phyloP scores from a whole-genome alignment of 2,329 filamentous ascomycete species.

The Drechslerella coelobrocha region DNA sequence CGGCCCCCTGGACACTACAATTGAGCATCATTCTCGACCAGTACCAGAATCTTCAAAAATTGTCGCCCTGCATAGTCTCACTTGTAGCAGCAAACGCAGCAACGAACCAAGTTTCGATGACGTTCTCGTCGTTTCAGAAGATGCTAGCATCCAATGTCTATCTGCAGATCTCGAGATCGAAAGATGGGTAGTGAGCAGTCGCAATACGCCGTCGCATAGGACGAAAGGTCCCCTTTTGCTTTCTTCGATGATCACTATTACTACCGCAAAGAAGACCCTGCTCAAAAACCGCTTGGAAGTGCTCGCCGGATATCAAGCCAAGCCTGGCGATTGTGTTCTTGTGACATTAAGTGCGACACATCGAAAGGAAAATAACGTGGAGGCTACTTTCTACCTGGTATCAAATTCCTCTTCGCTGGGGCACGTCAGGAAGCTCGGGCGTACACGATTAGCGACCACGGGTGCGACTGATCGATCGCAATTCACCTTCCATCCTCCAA shows the following conservation, averaged over 20 bases:
- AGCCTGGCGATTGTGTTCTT: slow-evolving; percentile 34
- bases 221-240: slow-evolving; percentile 38
- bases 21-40: slow-evolving; percentile 42
- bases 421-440: slow-evolving; percentile 34
- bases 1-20: slow-evolving; percentile 42
- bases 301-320: slow-evolving; percentile 39
- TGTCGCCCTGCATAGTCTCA: slow-evolving; percentile 27
- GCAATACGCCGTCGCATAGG: slow-evolving; percentile 46
- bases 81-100: slow-evolving; percentile 7
- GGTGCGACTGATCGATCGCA: slow-evolving; percentile 18
- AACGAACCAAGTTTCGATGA: slow-evolving; percentile 21
- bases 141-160: slow-evolving; percentile 44
- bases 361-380: slow-evolving; percentile 42
- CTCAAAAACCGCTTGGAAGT: slow-evolving; percentile 39
- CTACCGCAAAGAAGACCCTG: slow-evolving; percentile 41
- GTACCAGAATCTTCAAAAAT: slow-evolving; percentile 18
- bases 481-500: slow-evolving; percentile 37
- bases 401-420: slow-evolving; percentile 33
- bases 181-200: slow-evolving; percentile 47
- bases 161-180: slow-evolving; percentile 43
- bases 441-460: slow-evolving; percentile 21
- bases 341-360: slow-evolving; percentile 26
- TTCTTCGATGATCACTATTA: slow-evolving; percentile 29
- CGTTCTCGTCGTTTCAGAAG: slow-evolving; percentile 47
- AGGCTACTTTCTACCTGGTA: slow-evolving; percentile 41